Conservation (phyloP, 495 filamentous ascomycete genomes). For the Cercophora samala region DNA sequence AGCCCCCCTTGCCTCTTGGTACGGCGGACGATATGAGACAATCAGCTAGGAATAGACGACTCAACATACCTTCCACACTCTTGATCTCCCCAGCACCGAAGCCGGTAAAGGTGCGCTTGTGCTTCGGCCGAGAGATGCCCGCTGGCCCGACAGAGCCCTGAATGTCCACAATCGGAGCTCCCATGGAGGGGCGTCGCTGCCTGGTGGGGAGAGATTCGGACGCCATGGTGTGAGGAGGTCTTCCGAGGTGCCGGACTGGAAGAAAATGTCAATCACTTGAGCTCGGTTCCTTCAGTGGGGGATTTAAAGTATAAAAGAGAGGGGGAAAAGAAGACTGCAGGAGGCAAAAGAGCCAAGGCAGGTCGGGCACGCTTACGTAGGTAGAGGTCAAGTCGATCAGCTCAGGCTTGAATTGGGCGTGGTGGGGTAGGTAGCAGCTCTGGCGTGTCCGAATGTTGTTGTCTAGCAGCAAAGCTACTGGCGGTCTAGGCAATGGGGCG, state of each 20-base stretch:
- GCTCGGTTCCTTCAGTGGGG: background rate
- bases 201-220: conserved; percentile 38
- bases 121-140: conserved; percentile 75
- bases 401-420: conserved; percentile 1
- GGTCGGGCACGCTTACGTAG: conserved; percentile 7
- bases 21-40: background rate
- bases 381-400: conserved; percentile 4
- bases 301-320: background rate
- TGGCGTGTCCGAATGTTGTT: background rate
- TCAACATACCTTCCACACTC: conserved; percentile 66
- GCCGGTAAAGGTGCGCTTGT: conserved; percentile 90
- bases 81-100: conserved; percentile 90
- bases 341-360: conserved; percentile 6
- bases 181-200: conserved; percentile 68
- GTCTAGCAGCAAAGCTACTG: background rate
- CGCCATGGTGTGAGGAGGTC: conserved; percentile 32
- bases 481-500: background rate
- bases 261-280: background rate
- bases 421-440: background rate
- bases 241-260: conserved; percentile 1
- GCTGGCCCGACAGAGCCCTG: conserved; percentile 75
- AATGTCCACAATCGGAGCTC: conserved; percentile 77
- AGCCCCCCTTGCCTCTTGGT: background rate
- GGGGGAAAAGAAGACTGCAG: background rate
- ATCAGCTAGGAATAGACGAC: background rate